Conservation (phyloP, 495 filamentous ascomycete genomes). For the Penicillium longicatenatum region DNA sequence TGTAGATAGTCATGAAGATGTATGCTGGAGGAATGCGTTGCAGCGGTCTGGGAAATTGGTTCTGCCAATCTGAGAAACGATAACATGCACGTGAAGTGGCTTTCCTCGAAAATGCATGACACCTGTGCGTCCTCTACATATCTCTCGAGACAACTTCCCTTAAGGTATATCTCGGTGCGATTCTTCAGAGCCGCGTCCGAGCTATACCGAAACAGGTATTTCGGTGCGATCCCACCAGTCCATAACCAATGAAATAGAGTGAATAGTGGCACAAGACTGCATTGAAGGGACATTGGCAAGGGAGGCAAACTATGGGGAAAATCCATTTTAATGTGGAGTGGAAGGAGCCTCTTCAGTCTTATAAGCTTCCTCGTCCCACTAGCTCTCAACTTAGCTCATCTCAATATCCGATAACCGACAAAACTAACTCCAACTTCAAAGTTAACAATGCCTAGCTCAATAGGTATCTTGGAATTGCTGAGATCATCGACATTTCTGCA, state of each 20-base stretch:
- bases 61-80: neutral
- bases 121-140: too few relatives aligned
- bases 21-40: constrained; percentile 9
- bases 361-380: neutral
- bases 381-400: neutral
- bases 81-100: neutral
- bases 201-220: neutral
- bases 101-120: too few relatives aligned
- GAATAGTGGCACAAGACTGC: neutral
- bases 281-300: neutral
- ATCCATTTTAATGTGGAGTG: neutral
- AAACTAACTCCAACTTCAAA: neutral
- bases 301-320: neutral
- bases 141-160: neutral
- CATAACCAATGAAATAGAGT: neutral
- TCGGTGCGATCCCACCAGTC: neutral
- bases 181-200: neutral
- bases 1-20: constrained; percentile 3
- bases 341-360: neutral
- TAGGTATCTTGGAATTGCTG: neutral
- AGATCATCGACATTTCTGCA: neutral
- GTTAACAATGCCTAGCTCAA: neutral
- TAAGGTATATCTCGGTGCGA: neutral
- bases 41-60: constrained; percentile 7
- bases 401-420: neutral